Conservation (phyloP, 257 asterid genomes). For the Voacanga thouarsii region DNA sequence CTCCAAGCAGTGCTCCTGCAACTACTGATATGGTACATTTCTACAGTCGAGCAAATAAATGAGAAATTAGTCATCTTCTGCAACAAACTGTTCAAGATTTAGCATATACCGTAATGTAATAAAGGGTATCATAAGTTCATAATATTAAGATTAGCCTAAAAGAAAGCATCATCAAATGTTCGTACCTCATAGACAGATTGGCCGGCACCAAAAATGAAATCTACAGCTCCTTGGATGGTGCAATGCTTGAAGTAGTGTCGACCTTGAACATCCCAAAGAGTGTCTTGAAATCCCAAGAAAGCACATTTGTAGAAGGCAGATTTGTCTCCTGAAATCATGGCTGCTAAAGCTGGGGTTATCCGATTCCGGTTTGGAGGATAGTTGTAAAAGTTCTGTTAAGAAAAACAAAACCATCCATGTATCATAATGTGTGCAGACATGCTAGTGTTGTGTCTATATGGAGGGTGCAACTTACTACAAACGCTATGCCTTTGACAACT, state of each 20-base stretch:
- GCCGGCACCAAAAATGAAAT: conserved; percentile 77
- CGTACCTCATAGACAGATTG: conserved; percentile 74
- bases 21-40: conserved; percentile 45
- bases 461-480: conserved; percentile 33
- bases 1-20: conserved; percentile 34
- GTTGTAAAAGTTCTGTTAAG: conserved; percentile 58
- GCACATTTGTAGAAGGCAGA: conserved; percentile 45
- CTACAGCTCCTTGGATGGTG: conserved; percentile 61
- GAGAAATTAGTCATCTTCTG: background rate
- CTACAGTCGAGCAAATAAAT: conserved; percentile 17
- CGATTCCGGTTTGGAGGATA: conserved; percentile 34
- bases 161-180: no score
- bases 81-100: background rate
- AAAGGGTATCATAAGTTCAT: no score
- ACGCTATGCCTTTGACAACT: conserved; percentile 41
- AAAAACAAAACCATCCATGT: background rate
- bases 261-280: conserved; percentile 68
- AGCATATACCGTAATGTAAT: no score
- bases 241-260: conserved; percentile 60
- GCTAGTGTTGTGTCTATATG: background rate
- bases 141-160: no score
- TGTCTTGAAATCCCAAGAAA: conserved; percentile 66
- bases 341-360: conserved; percentile 48
- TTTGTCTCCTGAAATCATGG: conserved; percentile 52
- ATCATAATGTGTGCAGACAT: background rate